phyloP scores from a whole-genome alignment of 495 filamentous ascomycete genomes.

The Penicillium angulare region DNA sequence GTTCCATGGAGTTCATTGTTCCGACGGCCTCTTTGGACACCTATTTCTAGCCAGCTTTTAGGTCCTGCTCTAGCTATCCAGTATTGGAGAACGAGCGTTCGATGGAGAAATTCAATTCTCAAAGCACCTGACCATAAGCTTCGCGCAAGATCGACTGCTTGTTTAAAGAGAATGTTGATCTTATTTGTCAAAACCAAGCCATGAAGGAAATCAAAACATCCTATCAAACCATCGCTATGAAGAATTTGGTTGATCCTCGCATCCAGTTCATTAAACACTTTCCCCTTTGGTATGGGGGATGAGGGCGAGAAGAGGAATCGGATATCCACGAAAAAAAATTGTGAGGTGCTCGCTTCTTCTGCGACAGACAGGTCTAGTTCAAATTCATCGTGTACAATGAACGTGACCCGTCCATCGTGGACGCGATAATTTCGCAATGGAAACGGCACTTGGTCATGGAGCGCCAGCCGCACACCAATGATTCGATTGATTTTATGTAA shows the following conservation, averaged over 20 bases:
- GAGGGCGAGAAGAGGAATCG: constrained; percentile 77
- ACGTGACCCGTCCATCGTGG: constrained; percentile 78
- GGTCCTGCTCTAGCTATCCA: constrained; percentile 67
- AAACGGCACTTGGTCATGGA: constrained; percentile 71
- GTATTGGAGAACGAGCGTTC: constrained; percentile 84
- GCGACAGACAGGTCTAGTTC: constrained; percentile 89
- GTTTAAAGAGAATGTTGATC: constrained; percentile 71
- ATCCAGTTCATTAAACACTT: constrained; percentile 64
- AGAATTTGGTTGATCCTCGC: constrained; percentile 66
- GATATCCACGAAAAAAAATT: constrained; percentile 92
- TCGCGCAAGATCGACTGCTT: constrained; percentile 65
- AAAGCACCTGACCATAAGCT: constrained; percentile 74
- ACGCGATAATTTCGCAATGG: constrained; percentile 73
- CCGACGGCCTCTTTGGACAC: constrained; percentile 63
- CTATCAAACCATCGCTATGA: constrained; percentile 60
- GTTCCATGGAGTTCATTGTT: constrained; percentile 6
- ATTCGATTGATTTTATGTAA: constrained; percentile 79
- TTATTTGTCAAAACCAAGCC: constrained; percentile 85
- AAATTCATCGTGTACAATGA: constrained; percentile 78
- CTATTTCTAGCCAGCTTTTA: constrained; percentile 91
- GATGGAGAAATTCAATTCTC: constrained; percentile 69
- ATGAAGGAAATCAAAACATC: constrained; percentile 82
- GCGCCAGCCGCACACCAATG: constrained; percentile 72
- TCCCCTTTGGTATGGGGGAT: constrained; percentile 54
- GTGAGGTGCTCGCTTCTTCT: constrained; percentile 72